phyloP scores from a whole-genome alignment of 140 eudicot species.

The Cichorium intybus region DNA sequence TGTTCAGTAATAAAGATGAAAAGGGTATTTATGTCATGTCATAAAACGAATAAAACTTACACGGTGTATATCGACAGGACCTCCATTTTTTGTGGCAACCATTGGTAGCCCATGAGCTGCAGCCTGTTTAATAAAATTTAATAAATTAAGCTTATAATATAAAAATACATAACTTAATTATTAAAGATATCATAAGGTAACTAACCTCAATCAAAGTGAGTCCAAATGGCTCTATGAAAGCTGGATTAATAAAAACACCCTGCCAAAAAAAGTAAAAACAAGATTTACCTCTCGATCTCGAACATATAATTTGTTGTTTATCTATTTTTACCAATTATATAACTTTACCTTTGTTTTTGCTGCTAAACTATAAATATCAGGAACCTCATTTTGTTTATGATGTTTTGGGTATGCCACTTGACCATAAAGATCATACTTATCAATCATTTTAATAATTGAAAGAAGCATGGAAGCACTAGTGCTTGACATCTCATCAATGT shows the following conservation, averaged over 20 bases:
- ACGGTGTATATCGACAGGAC: conserved; percentile 90
- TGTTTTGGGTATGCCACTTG: conserved; percentile 99
- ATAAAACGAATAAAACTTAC: conserved; percentile 34
- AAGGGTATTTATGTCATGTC: no score
- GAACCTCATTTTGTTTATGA: conserved; percentile 91
- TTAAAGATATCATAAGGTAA: conserved; percentile 5
- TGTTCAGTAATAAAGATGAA: no score
- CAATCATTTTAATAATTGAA: conserved; percentile 85
- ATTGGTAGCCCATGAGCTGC: conserved; percentile 95
- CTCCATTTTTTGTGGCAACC: conserved; percentile 94
- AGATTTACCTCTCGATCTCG: not conserved
- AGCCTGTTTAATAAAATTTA: conserved; percentile 47
- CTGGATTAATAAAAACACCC: conserved; percentile 96
- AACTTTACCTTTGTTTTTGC: conserved; percentile 87
- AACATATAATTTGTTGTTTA: no score
- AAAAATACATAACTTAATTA: not conserved
- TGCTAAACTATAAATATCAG: conserved; percentile 89
- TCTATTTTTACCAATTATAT: no score
- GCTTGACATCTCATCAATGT: conserved; percentile 92
- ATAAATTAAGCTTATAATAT: conserved; percentile 7
- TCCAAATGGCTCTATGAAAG: conserved; percentile 89
- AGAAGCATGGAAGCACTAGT: conserved; percentile 89
- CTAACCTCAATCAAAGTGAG: conserved; percentile 83
- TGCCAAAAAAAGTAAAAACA: conserved; percentile 33
- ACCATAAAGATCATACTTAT: conserved; percentile 94